A percentile compares a stretch with the other conserved stretches of the same genome.
Evolutionary conservation across 768 basidiomycete genomes (phyloP).

Genomic region (Lanmaoa rubissima): DNA sequence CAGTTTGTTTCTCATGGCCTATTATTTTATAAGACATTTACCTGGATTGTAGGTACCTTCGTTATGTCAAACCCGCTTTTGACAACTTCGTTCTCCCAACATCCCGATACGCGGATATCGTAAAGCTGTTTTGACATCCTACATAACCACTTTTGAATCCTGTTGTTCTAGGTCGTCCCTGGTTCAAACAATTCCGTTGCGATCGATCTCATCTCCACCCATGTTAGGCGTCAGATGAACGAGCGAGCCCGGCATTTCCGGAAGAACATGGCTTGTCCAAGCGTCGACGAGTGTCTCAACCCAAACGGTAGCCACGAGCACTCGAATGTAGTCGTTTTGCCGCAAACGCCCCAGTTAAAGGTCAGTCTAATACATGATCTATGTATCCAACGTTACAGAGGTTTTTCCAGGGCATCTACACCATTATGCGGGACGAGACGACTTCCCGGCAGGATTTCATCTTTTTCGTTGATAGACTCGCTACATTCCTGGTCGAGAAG

Average conservation of each 20-base stretch:
- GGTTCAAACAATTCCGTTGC: slow-evolving; percentile 87
- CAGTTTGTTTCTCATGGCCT: slow-evolving; percentile 50
- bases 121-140: slow-evolving; percentile 29
- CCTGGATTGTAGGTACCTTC: slow-evolving; percentile 65
- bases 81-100: slow-evolving; percentile 93
- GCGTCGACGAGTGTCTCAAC: slow-evolving; percentile 36
- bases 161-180: slow-evolving; percentile 79
- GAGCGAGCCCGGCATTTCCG: slow-evolving; percentile 76
- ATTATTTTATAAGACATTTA: not conserved
- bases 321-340: slow-evolving; percentile 61
- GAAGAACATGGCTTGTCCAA: slow-evolving; percentile 61
- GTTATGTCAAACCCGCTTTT: slow-evolving; percentile 92
- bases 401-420: slow-evolving; percentile 75
- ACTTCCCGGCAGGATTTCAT: slow-evolving; percentile 84
- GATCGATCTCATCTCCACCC: slow-evolving; percentile 90
- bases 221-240: slow-evolving; percentile 80
- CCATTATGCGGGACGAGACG: slow-evolving; percentile 72
- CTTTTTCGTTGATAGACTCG: slow-evolving; percentile 85
- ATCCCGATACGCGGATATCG: slow-evolving; percentile 86
- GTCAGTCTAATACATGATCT: slow-evolving; percentile 39
- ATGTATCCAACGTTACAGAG: not conserved
- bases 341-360: slow-evolving; percentile 77
- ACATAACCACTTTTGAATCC: not conserved
- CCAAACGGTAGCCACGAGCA: slow-evolving; percentile 42
- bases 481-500: slow-evolving; percentile 81